These are phyloP conservation scores for Candida berthetii DNA, from an alignment of 805 yeast genomes.

Conservation along the genomic window DNA sequence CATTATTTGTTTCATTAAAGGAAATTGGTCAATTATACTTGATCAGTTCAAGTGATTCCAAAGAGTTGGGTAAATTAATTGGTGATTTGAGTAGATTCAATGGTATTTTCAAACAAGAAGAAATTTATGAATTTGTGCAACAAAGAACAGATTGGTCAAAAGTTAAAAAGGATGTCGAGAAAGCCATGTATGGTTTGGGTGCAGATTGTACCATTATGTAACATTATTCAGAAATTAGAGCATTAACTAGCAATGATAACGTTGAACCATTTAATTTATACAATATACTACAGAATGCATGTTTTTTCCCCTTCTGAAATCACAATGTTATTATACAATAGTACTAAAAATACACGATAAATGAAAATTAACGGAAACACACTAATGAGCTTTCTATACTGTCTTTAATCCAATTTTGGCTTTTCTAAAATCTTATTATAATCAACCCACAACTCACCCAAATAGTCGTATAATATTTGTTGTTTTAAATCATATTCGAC, in stretches of 20 bases:
- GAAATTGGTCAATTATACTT: conserved; percentile 81
- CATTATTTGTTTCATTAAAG: conserved; percentile 73
- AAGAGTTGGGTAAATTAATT: conserved; percentile 76
- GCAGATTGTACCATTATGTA: conserved; percentile 63
- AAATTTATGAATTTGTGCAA: conserved; percentile 87
- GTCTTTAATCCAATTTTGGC: background rate
- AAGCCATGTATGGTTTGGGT: conserved; percentile 90
- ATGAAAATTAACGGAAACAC: too few relatives aligned
- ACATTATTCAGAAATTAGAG: too few relatives aligned
- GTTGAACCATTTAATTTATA: too few relatives aligned
- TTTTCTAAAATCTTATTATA: conserved; percentile 10
- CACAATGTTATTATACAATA: too few relatives aligned
- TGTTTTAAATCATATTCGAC: conserved; percentile 26
- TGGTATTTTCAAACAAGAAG: conserved; percentile 89
- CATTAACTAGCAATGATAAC: too few relatives aligned
- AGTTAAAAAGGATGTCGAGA: conserved; percentile 78
- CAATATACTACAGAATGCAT: too few relatives aligned
- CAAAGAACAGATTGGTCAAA: conserved; percentile 81
- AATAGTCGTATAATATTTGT: conserved; percentile 21
- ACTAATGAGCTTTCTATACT: background rate
- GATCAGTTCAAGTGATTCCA: conserved; percentile 67
- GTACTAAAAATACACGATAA: too few relatives aligned
- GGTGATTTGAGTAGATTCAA: conserved; percentile 81
- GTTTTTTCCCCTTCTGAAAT: too few relatives aligned
- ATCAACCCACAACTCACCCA: conserved; percentile 50